Percentiles rank a stretch among this genome's conserved stretches.
Conservation (phyloP, 108 stramenopile genomes). For the Cylindrotheca closterium region DNA sequence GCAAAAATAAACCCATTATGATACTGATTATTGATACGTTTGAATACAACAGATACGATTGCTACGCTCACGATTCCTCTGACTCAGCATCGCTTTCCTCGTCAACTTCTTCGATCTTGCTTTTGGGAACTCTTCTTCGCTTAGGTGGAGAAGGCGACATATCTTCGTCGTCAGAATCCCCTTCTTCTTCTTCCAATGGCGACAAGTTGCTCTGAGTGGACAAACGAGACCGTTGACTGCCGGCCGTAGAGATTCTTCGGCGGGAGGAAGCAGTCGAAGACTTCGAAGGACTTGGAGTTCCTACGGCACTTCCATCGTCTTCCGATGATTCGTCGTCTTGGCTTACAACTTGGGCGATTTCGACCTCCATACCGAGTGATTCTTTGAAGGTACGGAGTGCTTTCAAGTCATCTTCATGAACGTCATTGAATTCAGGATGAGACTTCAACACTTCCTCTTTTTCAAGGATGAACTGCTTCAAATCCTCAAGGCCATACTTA, state of each 20-base stretch:
- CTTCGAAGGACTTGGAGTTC: not conserved
- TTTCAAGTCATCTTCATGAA: conserved; percentile 68
- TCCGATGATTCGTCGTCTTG: not conserved
- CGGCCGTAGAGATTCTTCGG: not conserved
- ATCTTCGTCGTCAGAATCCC: not conserved
- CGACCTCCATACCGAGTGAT: conserved; percentile 40
- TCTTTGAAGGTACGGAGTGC: conserved; percentile 50
- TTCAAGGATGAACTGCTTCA: conserved; percentile 46
- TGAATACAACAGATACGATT: too few relatives aligned
- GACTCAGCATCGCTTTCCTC: conserved; percentile 3
- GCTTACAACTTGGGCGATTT: not conserved
- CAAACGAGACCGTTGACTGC: conserved; percentile 1
- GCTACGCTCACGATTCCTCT: not conserved
- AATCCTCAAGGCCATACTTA: conserved; percentile 39
- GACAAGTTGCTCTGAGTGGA: conserved; percentile 13
- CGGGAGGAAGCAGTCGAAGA: conserved; percentile 7
- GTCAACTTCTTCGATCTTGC: not conserved
- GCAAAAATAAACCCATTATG: too few relatives aligned
- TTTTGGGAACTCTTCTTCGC: not conserved
- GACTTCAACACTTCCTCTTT: conserved; percentile 55
- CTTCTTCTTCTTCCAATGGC: conserved; percentile 14
- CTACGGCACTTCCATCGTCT: not conserved
- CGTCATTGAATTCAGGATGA: conserved; percentile 73
- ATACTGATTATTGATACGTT: too few relatives aligned
- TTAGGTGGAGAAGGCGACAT: conserved; percentile 19